phyloP scores from a whole-genome alignment of 1,284 basidiomycete species.

The Malassezia equina region DNA sequence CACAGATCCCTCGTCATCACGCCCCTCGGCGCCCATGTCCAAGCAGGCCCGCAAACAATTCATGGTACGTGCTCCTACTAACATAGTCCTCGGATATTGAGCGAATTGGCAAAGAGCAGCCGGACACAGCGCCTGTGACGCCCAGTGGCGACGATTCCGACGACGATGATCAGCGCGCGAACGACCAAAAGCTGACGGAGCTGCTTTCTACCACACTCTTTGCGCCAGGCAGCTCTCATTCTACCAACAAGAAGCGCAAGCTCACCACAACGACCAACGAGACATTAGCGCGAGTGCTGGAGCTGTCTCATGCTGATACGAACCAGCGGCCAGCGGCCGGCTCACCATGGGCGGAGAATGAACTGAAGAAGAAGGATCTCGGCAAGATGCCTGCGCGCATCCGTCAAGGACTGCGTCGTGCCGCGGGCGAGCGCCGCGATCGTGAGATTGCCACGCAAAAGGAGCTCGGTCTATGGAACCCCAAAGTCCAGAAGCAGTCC shows the following conservation, averaged over 20 bases:
- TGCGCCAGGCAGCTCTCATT: constrained; percentile 29
- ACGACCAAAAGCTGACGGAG: constrained; percentile 38
- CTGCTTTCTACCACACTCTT: constrained; percentile 44
- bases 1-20: not conserved
- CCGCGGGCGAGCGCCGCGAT: constrained; percentile 31
- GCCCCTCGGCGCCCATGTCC: not conserved
- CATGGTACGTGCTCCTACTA: constrained; percentile 11
- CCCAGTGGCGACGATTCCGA: constrained; percentile 18
- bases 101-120: not conserved
- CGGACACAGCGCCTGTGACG: not conserved
- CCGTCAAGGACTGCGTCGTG: constrained; percentile 29
- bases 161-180: constrained; percentile 33
- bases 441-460: constrained; percentile 38
- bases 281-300: constrained; percentile 35
- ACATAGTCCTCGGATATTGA: constrained; percentile 17
- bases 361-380: constrained; percentile 30
- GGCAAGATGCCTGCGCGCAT: constrained; percentile 36
- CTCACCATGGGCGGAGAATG: constrained; percentile 34
- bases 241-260: constrained; percentile 22
- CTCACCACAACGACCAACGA: constrained; percentile 28
- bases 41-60: constrained; percentile 10
- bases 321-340: not conserved
- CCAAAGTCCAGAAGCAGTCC: constrained; percentile 23
- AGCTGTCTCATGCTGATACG: constrained; percentile 21
- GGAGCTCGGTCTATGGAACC: constrained; percentile 43